Conservation (phyloP, 495 filamentous ascomycete genomes). For the Aspergillus steynii region DNA sequence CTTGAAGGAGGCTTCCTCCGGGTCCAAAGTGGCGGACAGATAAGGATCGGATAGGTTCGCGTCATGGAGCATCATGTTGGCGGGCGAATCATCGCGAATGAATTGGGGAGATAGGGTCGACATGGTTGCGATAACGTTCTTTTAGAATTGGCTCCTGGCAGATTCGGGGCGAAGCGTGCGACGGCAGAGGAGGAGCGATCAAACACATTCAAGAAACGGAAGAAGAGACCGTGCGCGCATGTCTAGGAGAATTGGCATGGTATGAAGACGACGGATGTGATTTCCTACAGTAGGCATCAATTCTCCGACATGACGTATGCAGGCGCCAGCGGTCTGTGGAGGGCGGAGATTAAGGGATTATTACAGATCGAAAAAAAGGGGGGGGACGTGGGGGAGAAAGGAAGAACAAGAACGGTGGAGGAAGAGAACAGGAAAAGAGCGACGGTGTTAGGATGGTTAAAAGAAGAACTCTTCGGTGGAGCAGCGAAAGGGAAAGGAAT, state of each 20-base stretch:
- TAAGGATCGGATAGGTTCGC: conserved; percentile 33
- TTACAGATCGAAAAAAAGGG: neutral
- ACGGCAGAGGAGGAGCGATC: too few species aligned
- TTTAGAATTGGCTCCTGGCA: neutral
- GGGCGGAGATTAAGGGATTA: neutral
- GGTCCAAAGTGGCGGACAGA: conserved; percentile 41
- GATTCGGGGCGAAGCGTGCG: too few species aligned
- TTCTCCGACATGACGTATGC: neutral
- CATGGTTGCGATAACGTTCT: conserved; percentile 11
- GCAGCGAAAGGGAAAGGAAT: neutral
- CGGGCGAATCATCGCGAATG: conserved; percentile 24
- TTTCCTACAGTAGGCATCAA: neutral
- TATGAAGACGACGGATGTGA: too few species aligned
- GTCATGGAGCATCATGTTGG: conserved; percentile 14
- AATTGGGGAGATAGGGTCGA: conserved; percentile 32
- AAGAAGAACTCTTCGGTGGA: neutral
- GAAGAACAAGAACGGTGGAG: neutral
- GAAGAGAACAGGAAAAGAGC: neutral
- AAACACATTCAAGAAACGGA: too few species aligned
- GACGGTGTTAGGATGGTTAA: conserved; percentile 4
- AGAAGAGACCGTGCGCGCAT: too few species aligned
- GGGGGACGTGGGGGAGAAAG: neutral
- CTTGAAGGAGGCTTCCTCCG: conserved; percentile 40
- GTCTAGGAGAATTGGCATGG: too few species aligned
- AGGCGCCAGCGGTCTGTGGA: neutral